Evolutionary conservation across 164 flowering plant genomes (phyloP), one percentile per base, ranked within the genome.

Genomic region (Houttuynia cordata): DNA sequence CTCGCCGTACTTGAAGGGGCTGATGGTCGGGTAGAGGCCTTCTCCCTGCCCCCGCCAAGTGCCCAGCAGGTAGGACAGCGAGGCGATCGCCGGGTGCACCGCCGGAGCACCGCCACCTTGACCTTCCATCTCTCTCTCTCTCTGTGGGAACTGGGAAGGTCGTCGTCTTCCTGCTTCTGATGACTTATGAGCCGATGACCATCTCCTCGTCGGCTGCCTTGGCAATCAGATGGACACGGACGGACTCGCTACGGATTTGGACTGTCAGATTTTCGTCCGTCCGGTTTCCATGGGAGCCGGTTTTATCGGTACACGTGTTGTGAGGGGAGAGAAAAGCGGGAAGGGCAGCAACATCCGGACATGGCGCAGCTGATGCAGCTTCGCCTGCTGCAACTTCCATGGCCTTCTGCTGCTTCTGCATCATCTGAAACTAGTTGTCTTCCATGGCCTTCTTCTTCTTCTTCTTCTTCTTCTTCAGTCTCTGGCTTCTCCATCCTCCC

Each of bases 21-120:
- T 70, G 67, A 86, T 86, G 64, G 94, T 81, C 58, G 94, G 88
- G 67, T 62, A 86, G 13, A 74, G 71, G 24, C 94, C 94, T 59
- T 80, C 77, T 0, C 94, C 94, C 74, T 82, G 69, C 20, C 94
- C 94, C 72, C 71, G 76, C 94, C 94, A 86, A 8, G 71, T 79
- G 0, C 94, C 88, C 61, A 86, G 67, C 59, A 86, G 57, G 67
- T 57, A 81, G 1, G 90, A 69, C 1, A 87, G 60, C 1, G 83
- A 78, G 9, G 62, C 72, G 0, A 87, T 59, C 45, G 75, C 78
- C 23, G 86, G 90, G 60, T 87, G 94, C 53, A 83, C 8, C 34
- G 68, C 58, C 9, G 59, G 34, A 0, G 23, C 0, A 6, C 57
- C 55, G 55, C 12, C 19, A 9, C 55, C 55, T 30, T 30, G 37